These are phyloP conservation scores for Lasiodiplodia sp. DNA, from an alignment of 2,329 filamentous ascomycete genomes.

Conservation along the genomic window DNA sequence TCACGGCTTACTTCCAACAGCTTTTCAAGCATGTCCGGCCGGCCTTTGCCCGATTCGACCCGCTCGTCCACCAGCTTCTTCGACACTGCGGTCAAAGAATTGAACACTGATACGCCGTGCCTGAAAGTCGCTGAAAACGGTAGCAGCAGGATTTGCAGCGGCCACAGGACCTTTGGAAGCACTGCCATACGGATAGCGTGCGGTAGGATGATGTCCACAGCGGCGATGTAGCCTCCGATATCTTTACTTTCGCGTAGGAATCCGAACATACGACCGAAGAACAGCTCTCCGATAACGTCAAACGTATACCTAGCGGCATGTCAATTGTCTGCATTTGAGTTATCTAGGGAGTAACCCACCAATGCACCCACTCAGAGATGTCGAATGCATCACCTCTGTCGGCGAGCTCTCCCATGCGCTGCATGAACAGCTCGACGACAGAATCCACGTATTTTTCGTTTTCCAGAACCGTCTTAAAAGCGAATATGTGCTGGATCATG, in stretches of 20 bases:
- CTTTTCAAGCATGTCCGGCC: conserved; percentile 13
- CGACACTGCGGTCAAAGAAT: not conserved
- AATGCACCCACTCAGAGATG: conserved; percentile 34
- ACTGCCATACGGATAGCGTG: conserved; percentile 11
- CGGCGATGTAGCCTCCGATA: conserved; percentile 48
- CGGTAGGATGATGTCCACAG: conserved; percentile 36
- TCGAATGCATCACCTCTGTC: conserved; percentile 33
- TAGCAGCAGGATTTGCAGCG: not conserved
- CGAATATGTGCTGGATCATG: conserved; percentile 34
- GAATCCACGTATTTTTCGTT: conserved; percentile 34
- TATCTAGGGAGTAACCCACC: not conserved
- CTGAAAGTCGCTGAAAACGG: conserved; percentile 2
- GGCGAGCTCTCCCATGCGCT: conserved; percentile 34
- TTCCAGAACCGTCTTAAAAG: conserved; percentile 33
- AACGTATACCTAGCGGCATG: conserved; percentile 47
- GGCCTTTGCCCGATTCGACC: conserved; percentile 6
- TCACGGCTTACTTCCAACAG: conserved; percentile 15
- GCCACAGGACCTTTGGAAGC: not conserved
- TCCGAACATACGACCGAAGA: conserved; percentile 52
- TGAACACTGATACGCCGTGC: not conserved
- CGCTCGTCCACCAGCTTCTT: conserved; percentile 15
- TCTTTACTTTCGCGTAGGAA: conserved; percentile 52
- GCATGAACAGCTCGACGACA: conserved; percentile 30
- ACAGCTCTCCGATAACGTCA: conserved; percentile 53
- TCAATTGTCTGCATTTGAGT: not conserved